Evolutionary conservation across 2,329 filamentous ascomycete species (phyloP), one percentile per base, ranked within the genome.

Genomic region (Rachicladosporium sp.): DNA sequence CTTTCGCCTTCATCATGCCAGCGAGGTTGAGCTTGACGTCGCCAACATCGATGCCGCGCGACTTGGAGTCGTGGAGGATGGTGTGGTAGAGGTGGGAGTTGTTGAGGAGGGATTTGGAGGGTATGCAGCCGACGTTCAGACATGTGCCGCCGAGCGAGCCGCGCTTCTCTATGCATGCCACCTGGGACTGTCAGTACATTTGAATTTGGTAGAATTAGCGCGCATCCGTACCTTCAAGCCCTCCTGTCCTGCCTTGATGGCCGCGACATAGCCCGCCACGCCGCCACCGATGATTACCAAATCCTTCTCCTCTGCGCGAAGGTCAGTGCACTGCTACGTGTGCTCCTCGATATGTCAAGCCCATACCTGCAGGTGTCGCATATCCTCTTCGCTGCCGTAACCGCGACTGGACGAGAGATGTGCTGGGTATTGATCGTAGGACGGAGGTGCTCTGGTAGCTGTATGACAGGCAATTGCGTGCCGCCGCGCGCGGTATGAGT

Each of bases 1-100:
- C 89, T 71, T 98, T 98, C 44, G 91, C 88, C 71, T 95, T 93
- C 88, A 98, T 95, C 78, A 98, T 87, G 64, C 91, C 80, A 56
- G 71, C 67, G 34, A 98, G 75, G 73, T 98, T 95, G 60, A 98
- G 80, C 67, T 93, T 93, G 59, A 98, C 89, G 68, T 94, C 86
- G 60, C 83, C 81, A 54, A 98, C 91, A 60, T 96, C 89, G 63
- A 98, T 98, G 62, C 91, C 91, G 63, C 91, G 86, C 67, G 83
- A 78, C 71, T 95, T 94, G 51, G 87, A 89, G 71, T 98, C 91
- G 71, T 98, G 89, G 46, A 93, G 77, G 59, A 95, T 82, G 68
- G 88, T 82, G 72, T 96, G 89, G 74, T 96, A 96, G 45, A 96
- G 76, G 66, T 95, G 87, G 55, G 91, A 95, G 75, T 96, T 96